A percentile compares a stretch with the other conserved stretches of the same genome.
These are phyloP conservation scores for Ophiostoma australiae DNA, from an alignment of 2,329 filamentous ascomycete species.

Conservation along the genomic window DNA sequence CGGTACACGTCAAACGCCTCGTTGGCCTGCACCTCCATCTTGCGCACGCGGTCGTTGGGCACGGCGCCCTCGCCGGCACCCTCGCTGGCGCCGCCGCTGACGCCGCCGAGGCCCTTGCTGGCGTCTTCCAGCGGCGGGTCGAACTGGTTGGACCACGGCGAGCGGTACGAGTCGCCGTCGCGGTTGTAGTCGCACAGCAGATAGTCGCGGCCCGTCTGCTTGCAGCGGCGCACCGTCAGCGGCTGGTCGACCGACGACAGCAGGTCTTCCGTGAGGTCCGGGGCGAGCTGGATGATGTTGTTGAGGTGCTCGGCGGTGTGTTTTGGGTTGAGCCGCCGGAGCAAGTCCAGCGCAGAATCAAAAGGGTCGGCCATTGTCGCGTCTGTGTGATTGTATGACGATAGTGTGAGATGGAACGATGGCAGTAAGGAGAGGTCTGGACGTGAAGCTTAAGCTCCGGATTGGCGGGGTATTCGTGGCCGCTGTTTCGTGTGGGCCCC, in stretches of 20 bases:
- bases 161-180: conserved; percentile 94
- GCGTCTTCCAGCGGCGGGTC: conserved; percentile 74
- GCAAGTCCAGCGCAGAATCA: conserved; percentile 84
- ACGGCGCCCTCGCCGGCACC: conserved; percentile 72
- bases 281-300: conserved; percentile 80
- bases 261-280: conserved; percentile 92
- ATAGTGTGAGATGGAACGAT: background rate
- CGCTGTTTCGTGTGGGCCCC: conserved; percentile 6
- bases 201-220: conserved; percentile 87
- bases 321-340: conserved; percentile 93
- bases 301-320: conserved; percentile 84
- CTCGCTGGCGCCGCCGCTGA: conserved; percentile 50
- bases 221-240: conserved; percentile 78
- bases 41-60: conserved; percentile 82
- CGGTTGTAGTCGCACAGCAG: conserved; percentile 99
- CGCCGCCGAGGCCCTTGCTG: conserved; percentile 45
- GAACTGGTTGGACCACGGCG: conserved; percentile 98
- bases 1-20: conserved; percentile 96
- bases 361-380: conserved; percentile 56
- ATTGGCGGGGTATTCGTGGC: conserved; percentile 13
- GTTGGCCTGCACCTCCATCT: conserved; percentile 91
- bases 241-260: conserved; percentile 97
- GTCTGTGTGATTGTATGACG: conserved; percentile 10
- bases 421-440: background rate
- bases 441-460: conserved; percentile 13